phyloP scores from a whole-genome alignment of 1,139 yeast species.

The Zygotorulaspora mrakii region DNA sequence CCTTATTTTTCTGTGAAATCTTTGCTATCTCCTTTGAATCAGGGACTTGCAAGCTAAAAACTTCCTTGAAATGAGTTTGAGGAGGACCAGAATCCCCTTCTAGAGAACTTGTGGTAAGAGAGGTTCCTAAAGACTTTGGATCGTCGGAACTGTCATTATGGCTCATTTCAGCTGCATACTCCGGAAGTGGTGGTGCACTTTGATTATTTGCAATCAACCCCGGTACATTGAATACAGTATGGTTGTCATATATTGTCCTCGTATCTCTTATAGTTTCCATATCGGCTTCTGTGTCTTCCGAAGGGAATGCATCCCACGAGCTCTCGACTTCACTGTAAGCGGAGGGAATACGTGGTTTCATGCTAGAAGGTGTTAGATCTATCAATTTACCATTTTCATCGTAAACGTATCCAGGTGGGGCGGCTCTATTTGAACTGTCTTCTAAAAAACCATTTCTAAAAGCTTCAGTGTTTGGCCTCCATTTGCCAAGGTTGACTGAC shows the following conservation, averaged over 20 bases:
- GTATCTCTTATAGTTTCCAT: slow-evolving; percentile 35
- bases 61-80: slow-evolving; percentile 20
- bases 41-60: slow-evolving; percentile 20
- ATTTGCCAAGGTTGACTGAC: slow-evolving; percentile 24
- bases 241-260: slow-evolving; percentile 37
- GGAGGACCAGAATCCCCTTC: slow-evolving; percentile 15
- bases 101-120: slow-evolving; percentile 12
- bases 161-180: slow-evolving; percentile 6
- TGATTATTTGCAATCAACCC: slow-evolving; percentile 30
- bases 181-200: slow-evolving; percentile 36
- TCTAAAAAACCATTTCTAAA: slow-evolving; percentile 33
- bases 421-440: slow-evolving; percentile 28
- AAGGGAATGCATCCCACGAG: slow-evolving; percentile 38
- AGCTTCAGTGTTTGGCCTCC: slow-evolving; percentile 36
- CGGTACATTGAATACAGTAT: slow-evolving; percentile 37
- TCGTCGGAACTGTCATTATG: slow-evolving; percentile 14
- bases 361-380: slow-evolving; percentile 31
- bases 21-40: slow-evolving; percentile 18
- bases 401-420: slow-evolving; percentile 33
- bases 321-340: slow-evolving; percentile 35
- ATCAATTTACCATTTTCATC: slow-evolving; percentile 33
- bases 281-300: slow-evolving; percentile 28
- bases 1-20: slow-evolving; percentile 12
- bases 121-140: slow-evolving; percentile 13
- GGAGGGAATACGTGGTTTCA: slow-evolving; percentile 30